Evolutionary conservation across 306 rosid species (phyloP).

Genomic region (Sophora flavescens): DNA sequence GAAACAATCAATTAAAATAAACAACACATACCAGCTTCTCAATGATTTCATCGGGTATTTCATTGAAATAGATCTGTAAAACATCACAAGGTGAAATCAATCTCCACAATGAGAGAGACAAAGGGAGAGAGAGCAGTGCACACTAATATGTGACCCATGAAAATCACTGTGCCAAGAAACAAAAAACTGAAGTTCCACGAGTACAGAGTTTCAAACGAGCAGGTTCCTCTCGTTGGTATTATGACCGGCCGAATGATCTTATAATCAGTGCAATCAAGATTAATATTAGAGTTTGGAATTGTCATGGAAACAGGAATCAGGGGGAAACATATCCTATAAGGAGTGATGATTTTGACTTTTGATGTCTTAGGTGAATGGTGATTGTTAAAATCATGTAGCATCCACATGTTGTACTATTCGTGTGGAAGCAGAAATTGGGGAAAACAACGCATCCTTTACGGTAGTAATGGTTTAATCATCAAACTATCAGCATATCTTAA

Average conservation of each 20-base stretch:
- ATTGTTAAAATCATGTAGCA: conserved; percentile 14
- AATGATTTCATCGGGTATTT: conserved; percentile 84
- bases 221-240: conserved; percentile 8
- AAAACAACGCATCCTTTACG: not conserved
- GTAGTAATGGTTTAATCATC: not conserved
- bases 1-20: conserved; percentile 39
- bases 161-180: conserved; percentile 20
- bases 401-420: not conserved
- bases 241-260: not conserved
- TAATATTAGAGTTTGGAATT: conserved; percentile 17
- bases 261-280: conserved; percentile 14
- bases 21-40: conserved; percentile 78
- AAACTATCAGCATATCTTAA: not conserved
- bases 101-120: conserved; percentile 7
- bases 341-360: conserved; percentile 1
- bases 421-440: too few relatives aligned
- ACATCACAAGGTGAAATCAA: conserved; percentile 44
- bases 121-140: conserved; percentile 1
- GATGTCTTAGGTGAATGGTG: not conserved
- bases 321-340: conserved; percentile 2
- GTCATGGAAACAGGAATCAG: not conserved
- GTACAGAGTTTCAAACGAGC: conserved; percentile 6
- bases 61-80: conserved; percentile 86
- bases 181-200: conserved; percentile 26
- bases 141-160: not conserved